Evolutionary conservation across 441 rosid genomes (phyloP), one percentile per base, ranked within the genome.

Genomic region (Breynia disticha): DNA sequence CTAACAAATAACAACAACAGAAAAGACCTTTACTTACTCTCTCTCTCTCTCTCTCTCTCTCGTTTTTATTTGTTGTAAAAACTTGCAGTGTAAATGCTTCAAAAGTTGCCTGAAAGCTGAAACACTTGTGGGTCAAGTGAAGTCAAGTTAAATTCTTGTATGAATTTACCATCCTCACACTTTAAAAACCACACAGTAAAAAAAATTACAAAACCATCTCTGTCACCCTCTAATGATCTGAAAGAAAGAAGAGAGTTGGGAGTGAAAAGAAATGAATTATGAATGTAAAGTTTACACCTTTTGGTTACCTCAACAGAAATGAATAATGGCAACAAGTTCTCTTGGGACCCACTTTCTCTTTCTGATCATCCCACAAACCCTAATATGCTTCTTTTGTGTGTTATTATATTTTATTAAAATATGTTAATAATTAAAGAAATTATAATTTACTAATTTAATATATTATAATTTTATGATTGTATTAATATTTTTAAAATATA

Each of bases 61-160:
- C 3, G 35, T 2, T 28, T 28, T 28, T 28, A 9, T 4, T 28
- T 9, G 7, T 9, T 1, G 35, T 1, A 28, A 28, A 28, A 28
- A 28, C 35, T 28, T 28, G 35, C 8, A 28, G 8, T 28, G 35
- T 41, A 50, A 44, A 20, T 51, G 50, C 20, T 50, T 52, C 67
- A 46, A 57, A 50, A n/a, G 51, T 38, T 52, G 45, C 65, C 64
- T 59, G 46, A 60, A 60, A 42, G 62, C 64, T 59, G 46, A 60
- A 60, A 42, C 45, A 46, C 19, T 46, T 53, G 32, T 10, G 44
- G 24, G 67, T 54, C 48, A 56, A 68, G 52, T 61, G n/a, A n/a
- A n/a, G n/a, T n/a, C n/a, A n/a, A n/a, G n/a, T n/a, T n/a, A n/a
- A n/a, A n/a, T n/a, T 50, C 52, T 43, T 19, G 20, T 45, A 50